Conservation (phyloP, 2,329 filamentous ascomycete genomes). For the Penicillium sp. region DNA sequence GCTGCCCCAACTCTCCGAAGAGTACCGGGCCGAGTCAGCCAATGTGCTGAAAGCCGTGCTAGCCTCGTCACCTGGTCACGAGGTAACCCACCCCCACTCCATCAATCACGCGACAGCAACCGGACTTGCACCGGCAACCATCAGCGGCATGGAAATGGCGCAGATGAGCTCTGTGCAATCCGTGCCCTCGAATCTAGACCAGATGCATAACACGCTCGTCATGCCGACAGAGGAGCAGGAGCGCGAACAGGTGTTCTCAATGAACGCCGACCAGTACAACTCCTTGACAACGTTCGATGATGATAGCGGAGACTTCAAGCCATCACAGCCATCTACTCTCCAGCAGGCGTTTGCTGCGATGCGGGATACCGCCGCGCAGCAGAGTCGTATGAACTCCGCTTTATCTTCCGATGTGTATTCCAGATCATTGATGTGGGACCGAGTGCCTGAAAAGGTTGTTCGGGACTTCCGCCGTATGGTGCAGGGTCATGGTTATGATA, state of each 20-base stretch:
- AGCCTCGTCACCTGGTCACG: slow-evolving; percentile 44
- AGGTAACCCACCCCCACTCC: slow-evolving; percentile 55
- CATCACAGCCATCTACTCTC: slow-evolving; percentile 44
- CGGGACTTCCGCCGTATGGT: slow-evolving; percentile 91
- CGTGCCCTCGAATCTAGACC: slow-evolving; percentile 54
- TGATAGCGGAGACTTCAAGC: slow-evolving; percentile 38
- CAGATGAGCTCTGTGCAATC: slow-evolving; percentile 32
- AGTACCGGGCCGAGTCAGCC: slow-evolving; percentile 49
- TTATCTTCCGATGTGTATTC: slow-evolving; percentile 83
- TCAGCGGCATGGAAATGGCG: slow-evolving; percentile 42
- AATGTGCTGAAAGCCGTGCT: slow-evolving; percentile 50
- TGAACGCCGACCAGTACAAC: slow-evolving; percentile 86
- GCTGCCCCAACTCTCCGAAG: slow-evolving; percentile 50
- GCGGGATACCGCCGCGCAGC: slow-evolving; percentile 67
- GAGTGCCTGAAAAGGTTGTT: slow-evolving; percentile 88
- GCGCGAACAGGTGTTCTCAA: slow-evolving; percentile 81
- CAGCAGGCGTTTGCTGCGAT: slow-evolving; percentile 73
- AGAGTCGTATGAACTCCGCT: slow-evolving; percentile 43
- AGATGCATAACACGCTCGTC: slow-evolving; percentile 67
- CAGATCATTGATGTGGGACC: slow-evolving; percentile 87
- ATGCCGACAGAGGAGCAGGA: slow-evolving; percentile 80
- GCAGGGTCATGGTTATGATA: slow-evolving; percentile 66
- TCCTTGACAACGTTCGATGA: slow-evolving; percentile 71
- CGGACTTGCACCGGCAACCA: slow-evolving; percentile 33
- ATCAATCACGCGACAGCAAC: slow-evolving; percentile 38